A percentile compares a stretch with the other conserved stretches of the same genome.
Evolutionary conservation across 108 stramenopile genomes (phyloP).

Genomic region (Stephanodiscus triporus): DNA sequence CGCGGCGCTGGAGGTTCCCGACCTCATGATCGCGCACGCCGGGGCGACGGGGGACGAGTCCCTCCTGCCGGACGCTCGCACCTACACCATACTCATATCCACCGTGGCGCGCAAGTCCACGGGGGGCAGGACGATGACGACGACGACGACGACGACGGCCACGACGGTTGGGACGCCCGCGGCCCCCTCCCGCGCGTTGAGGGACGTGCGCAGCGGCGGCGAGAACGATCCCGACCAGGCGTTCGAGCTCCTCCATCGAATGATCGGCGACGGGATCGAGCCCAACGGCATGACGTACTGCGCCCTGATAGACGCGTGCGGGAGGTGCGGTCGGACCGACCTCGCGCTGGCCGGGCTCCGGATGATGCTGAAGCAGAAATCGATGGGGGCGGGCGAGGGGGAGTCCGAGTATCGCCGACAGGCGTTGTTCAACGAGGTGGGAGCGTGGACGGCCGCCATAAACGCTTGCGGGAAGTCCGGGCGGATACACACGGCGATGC

Average conservation of each 20-base stretch:
- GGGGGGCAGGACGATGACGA: conserved; percentile 12
- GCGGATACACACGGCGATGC: conserved; percentile 70
- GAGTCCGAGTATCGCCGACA: conserved; percentile 20
- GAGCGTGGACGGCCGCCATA: conserved; percentile 91
- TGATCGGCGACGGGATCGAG: conserved; percentile 58
- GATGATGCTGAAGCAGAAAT: conserved; percentile 67
- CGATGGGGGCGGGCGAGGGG: conserved; percentile 24
- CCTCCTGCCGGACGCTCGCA: conserved; percentile 66
- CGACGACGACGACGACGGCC: background rate
- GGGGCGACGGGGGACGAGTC: conserved; percentile 40
- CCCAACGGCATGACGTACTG: conserved; percentile 89
- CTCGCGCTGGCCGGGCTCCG: conserved; percentile 81
- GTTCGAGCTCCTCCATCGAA: conserved; percentile 73
- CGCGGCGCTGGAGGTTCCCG: conserved; percentile 60
- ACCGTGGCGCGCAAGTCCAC: conserved; percentile 71
- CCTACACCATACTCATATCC: conserved; percentile 85
- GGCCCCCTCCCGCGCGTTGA: background rate
- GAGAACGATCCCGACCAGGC: conserved; percentile 77
- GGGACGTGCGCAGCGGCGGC: conserved; percentile 47
- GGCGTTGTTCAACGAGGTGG: conserved; percentile 65
- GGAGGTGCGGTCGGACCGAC: conserved; percentile 70
- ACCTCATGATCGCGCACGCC: conserved; percentile 43
- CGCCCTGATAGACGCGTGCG: conserved; percentile 86
- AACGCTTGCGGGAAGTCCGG: conserved; percentile 88
- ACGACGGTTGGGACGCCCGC: background rate